These are phyloP conservation scores for Lepidium africanum DNA, from an alignment of 345 rosid genomes.

Conservation along the genomic window DNA sequence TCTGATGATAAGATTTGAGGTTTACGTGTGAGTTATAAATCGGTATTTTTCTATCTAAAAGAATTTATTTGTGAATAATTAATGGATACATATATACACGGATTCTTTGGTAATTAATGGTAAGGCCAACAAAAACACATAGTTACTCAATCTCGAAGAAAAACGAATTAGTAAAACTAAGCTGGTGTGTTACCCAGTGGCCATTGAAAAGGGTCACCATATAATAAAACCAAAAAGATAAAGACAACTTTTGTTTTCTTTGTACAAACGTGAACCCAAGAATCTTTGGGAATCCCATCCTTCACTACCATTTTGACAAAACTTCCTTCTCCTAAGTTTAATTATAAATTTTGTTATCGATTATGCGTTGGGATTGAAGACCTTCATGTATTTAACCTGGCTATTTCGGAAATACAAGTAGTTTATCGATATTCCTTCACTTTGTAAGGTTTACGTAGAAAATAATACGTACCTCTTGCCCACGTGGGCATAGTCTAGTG, in stretches of 20 bases:
- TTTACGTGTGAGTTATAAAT: too few relatives aligned
- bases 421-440: not conserved
- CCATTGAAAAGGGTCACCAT: slow-evolving; percentile 13
- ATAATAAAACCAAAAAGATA: slow-evolving; percentile 20
- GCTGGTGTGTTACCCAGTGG: slow-evolving; percentile 19
- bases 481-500: too few relatives aligned
- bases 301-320: slow-evolving; percentile 22
- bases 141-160: slow-evolving; percentile 6
- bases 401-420: not conserved
- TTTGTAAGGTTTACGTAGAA: not conserved
- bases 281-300: slow-evolving; percentile 25
- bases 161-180: not conserved
- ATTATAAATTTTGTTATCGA: not conserved
- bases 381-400: slow-evolving; percentile 2
- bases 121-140: not conserved
- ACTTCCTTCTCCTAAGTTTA: slow-evolving; percentile 3
- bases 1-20: too few relatives aligned
- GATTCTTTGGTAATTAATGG: not conserved
- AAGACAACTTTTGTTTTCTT: slow-evolving; percentile 25
- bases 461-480: not conserved
- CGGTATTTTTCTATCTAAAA: too few relatives aligned
- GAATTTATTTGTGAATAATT: too few relatives aligned
- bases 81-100: too few relatives aligned
- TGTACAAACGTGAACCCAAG: slow-evolving; percentile 31
- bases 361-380: slow-evolving; percentile 21